phyloP scores from a whole-genome alignment of 2,329 filamentous ascomycete species.

The Beauveria pseudobassiana region DNA sequence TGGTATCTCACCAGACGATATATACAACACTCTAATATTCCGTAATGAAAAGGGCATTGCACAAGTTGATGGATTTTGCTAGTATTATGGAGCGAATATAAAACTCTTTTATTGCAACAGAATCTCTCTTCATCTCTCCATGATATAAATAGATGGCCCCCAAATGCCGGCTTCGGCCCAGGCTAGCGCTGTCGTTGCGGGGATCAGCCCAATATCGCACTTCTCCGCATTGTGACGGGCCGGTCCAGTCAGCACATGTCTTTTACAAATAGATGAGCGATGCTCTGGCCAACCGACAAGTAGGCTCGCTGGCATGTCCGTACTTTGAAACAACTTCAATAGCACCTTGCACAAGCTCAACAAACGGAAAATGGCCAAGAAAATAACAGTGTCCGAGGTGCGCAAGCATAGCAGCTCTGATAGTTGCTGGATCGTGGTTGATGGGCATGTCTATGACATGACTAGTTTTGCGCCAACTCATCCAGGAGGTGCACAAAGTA shows the following conservation, averaged over 20 bases:
- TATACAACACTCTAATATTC: too few species aligned
- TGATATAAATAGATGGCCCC: too few species aligned
- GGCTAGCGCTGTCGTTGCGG: not conserved
- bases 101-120: too few species aligned
- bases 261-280: not conserved
- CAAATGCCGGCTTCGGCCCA: not conserved
- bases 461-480: slow-evolving; percentile 18
- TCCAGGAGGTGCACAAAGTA: slow-evolving; percentile 17
- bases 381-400: slow-evolving; percentile 36
- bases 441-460: slow-evolving; percentile 56
- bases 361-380: slow-evolving; percentile 10
- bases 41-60: too few species aligned
- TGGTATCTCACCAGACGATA: too few species aligned
- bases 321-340: not conserved
- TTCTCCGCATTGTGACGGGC: not conserved
- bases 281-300: not conserved
- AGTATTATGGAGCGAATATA: too few species aligned
- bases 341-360: not conserved
- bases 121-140: too few species aligned
- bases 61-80: too few species aligned
- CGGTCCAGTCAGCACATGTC: not conserved
- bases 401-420: slow-evolving; percentile 36
- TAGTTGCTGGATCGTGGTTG: slow-evolving; percentile 60
- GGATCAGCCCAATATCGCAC: not conserved
- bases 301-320: not conserved